Base-by-base conservation (phyloP, 768 basidiomycete species). In the Mycena haematopus region DNA sequence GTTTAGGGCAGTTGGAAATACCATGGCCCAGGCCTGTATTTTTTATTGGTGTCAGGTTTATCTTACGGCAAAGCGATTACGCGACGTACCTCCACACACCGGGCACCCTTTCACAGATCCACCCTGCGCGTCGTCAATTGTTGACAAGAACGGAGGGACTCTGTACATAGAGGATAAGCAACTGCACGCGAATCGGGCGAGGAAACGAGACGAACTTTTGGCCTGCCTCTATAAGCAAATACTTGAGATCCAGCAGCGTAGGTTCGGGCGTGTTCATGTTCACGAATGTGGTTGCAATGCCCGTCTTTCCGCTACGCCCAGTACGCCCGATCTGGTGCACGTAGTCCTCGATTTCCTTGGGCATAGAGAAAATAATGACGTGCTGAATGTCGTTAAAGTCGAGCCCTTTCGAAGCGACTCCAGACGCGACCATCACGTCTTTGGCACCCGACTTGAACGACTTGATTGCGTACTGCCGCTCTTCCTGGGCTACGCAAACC, bases 261-360 rank as follows among this genome's bases (percentile, higher is more conserved):
- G 98, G 96, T 72, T 99, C 97, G 0, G 91, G 85, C 2, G 96
- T 97, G 71, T 92, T 93, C 93, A 96, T 96, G 74, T 99, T 99
- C 57, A 99, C 94, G 72, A 99, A 99, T 36, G 97, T 96, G 35
- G 97, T 99, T 33, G 97, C 96, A 58, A 99, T 98, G 54, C 97
- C 97, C 0, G 97, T 99, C 75, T 98, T 98, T 22, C 97, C 97
- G 68, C 92, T 95, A 68, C 97, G 88, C 54, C 97, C 97, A 8
- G 97, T 99, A 63, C 97, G 91, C 27, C 97, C 97, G 67, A 99
- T 99, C 76, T 99, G 96, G 79, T 99, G 97, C 52, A 99, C 96
- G 71, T 99, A 99, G 75, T 99, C 97, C 76, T 99, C 97, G 65
- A 99, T 99, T 79, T 99, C 97, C 76, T 99, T 99, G 0, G 97